Conservation (phyloP, 2,329 filamentous ascomycete species). For the Immersiporthe knoxdaviesiana region DNA sequence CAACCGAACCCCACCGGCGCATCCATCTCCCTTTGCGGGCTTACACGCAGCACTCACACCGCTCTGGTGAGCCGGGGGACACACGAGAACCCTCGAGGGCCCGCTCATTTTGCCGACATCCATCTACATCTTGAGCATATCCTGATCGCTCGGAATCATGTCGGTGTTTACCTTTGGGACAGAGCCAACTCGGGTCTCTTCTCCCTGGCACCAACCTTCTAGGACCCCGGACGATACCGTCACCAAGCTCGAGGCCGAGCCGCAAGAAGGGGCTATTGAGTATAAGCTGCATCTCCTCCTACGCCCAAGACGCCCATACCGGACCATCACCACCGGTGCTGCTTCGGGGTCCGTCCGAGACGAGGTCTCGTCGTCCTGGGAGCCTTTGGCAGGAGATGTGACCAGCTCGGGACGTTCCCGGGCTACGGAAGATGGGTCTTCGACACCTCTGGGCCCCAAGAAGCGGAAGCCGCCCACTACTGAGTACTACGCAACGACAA, state of each 20-base stretch:
- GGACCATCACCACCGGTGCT: constrained; percentile 65
- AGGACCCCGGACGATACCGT: constrained; percentile 51
- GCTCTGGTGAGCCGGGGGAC: constrained; percentile 9
- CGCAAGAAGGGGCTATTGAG: constrained; percentile 91
- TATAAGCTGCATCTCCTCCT: constrained; percentile 94
- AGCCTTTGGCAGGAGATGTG: constrained; percentile 19
- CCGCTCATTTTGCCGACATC: not conserved
- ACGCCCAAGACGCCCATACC: constrained; percentile 71
- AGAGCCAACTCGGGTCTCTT: constrained; percentile 83
- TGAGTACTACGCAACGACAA: constrained; percentile 40
- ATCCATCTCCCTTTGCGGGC: constrained; percentile 4
- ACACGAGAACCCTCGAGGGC: not conserved
- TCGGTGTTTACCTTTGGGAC: constrained; percentile 96
- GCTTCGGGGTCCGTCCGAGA: constrained; percentile 20
- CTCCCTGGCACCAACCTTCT: constrained; percentile 77
- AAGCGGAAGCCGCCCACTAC: constrained; percentile 14
- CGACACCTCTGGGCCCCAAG: constrained; percentile 8
- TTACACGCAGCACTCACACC: constrained; percentile 18
- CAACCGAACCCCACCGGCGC: constrained; percentile 9
- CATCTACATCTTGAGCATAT: not conserved
- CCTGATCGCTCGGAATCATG: constrained; percentile 61
- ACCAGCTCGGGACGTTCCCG: constrained; percentile 30
- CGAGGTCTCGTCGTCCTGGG: not conserved
- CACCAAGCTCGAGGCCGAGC: constrained; percentile 82
- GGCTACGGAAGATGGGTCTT: constrained; percentile 39